Base-by-base conservation (phyloP, 495 filamentous ascomycete species). In the Hypoxylon crocopeplum region DNA sequence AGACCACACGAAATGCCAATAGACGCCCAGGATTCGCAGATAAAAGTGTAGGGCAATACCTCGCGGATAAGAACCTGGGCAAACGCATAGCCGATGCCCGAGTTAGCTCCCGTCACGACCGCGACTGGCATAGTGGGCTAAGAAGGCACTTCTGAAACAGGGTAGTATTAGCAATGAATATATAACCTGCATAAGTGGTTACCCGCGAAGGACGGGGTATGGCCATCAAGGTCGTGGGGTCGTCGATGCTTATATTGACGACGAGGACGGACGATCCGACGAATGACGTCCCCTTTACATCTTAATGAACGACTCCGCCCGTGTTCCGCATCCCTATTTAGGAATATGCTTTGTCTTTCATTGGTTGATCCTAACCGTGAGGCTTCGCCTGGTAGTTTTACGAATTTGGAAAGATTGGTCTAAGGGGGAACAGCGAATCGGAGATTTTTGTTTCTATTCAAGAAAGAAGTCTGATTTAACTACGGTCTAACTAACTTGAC, bases 81-180 rank as follows among this genome's bases (percentile, higher is more conserved):
- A 27, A 83, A 55, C n/a, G 70, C 66, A 38, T 70, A 70, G 37
- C 82, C 78, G 27, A 75, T 72, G 19, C 71, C 72, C 1, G 51
- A 80, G 36, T 76, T 77, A 56, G 76, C 79, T 42, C 76, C 76
- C 34, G 76, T 79, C 13, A 79, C 74, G 33, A 57, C 27, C 5
- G 36, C 36, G 5, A 19, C 46, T 7, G 41, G 41, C 46, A 62
- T 51, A 17, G n/a, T 40, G 19, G 4, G 8, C 7, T 12, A 20
- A 32, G 32, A 13, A 12, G 30, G n/a, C 37, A n/a, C n/a, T n/a
- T n/a, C n/a, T n/a, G n/a, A n/a, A n/a, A n/a, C n/a, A 17, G 40
- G 44, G 20, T 32, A 39, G 52, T 41, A 13, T 32, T 25, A 48
- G 50, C 45, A 32, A 57, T 55, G 37, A 54, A 51, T 58, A 39